phyloP scores from a whole-genome alignment of 73 alveolate genomes.

The Paramecium sexaurelia region DNA sequence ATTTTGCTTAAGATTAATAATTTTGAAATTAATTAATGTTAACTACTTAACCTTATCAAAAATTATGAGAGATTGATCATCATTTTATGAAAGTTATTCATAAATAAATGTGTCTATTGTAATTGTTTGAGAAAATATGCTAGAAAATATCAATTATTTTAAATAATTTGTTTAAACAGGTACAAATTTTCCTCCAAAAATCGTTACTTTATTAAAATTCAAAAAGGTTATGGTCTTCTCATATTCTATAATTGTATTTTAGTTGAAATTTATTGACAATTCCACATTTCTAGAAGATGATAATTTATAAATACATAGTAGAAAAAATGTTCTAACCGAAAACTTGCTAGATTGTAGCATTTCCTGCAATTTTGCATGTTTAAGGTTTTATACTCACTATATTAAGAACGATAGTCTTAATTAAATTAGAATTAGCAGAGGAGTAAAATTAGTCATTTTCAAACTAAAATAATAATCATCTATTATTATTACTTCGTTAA shows the following conservation, averaged over 20 bases:
- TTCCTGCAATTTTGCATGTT: neutral
- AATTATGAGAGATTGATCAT: neutral
- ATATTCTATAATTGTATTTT: neutral
- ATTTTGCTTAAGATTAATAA: neutral
- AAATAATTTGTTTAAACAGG: neutral
- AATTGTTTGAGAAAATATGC: neutral
- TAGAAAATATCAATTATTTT: neutral
- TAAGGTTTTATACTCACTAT: neutral
- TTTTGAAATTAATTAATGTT: neutral
- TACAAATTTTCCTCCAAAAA: neutral
- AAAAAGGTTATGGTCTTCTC: neutral
- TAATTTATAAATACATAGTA: neutral
- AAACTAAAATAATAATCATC: neutral
- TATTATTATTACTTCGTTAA: neutral
- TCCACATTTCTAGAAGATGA: neutral
- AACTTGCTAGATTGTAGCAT: neutral
- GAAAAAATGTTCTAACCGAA: neutral
- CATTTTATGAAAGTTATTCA: neutral
- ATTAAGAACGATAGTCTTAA: neutral
- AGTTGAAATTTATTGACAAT: neutral
- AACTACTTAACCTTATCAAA: neutral
- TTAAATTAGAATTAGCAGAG: neutral
- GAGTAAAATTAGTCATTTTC: neutral
- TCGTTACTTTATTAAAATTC: neutral
- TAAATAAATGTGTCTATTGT: neutral